These are phyloP conservation scores for Debaryomycetaceae sp. DNA, from an alignment of 1,139 yeast genomes.

Conservation along the genomic window DNA sequence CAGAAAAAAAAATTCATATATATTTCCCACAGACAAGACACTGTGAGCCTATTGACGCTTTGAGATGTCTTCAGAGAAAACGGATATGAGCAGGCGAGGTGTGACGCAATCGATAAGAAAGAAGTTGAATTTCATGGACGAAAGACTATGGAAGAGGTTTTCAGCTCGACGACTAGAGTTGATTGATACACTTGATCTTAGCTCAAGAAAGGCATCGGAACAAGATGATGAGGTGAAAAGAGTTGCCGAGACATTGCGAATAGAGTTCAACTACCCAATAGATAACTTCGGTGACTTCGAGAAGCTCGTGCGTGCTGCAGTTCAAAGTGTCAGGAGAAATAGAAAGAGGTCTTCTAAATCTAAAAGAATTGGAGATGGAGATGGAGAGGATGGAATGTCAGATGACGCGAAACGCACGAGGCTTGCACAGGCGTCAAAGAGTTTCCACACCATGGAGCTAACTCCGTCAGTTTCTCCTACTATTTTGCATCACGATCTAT, in stretches of 20 bases:
- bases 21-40: too few species aligned
- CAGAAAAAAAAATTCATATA: too few species aligned
- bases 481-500: background rate
- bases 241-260: conserved; percentile 72
- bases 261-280: conserved; percentile 69
- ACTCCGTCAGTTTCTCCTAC: conserved; percentile 1
- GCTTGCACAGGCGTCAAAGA: background rate
- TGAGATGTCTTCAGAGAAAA: background rate
- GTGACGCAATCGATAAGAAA: conserved; percentile 77
- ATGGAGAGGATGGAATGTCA: background rate
- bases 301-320: conserved; percentile 86
- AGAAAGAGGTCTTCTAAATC: conserved; percentile 40
- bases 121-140: conserved; percentile 74
- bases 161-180: conserved; percentile 84
- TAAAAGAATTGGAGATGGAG: conserved; percentile 7
- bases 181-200: conserved; percentile 75
- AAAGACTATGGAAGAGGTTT: conserved; percentile 81
- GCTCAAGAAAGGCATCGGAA: conserved; percentile 83
- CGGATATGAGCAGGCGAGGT: conserved; percentile 32
- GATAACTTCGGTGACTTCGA: conserved; percentile 71
- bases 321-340: conserved; percentile 58
- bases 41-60: too few species aligned
- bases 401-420: background rate
- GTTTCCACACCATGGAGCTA: background rate
- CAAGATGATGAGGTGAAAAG: conserved; percentile 77